Base-by-base conservation (phyloP, 108 stramenopile species). In the Cyclostephanos invisitatus region DNA sequence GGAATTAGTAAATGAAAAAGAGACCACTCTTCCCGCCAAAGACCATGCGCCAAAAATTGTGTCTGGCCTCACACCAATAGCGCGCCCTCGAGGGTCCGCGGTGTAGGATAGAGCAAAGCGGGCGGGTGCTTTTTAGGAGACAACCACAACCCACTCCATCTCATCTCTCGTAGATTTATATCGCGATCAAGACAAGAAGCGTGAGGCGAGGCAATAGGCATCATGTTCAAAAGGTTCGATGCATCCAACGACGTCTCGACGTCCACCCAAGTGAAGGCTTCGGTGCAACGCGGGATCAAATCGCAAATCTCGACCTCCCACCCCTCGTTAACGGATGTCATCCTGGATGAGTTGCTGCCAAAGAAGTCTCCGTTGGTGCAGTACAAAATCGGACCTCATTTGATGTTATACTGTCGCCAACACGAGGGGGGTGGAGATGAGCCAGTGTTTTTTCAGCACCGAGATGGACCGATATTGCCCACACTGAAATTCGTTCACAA, bases 391-490 rank as follows among this genome's bases (percentile, higher is more conserved):
- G 88, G 89, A 7, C 83, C 87, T 27, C 88, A 92, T 77, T 37
- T 94, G 63, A 90, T 91, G 88, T 62, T 94, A 1, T 94, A 91
- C 73, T 93, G 90, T 67, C 74, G 79, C 48, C 81, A 78, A 36
- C 56, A 77, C 10, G 86, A 56, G 36, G 28, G 63, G 27, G 77
- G 72, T 4, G 84, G 62, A 56, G 74, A 93, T 36, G 91, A 92
- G 61, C 93, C 96, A 7, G 57, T 96, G 22, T 93, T 97, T 69
- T 97, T 96, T 68, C 91, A 96, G 66, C 86, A 96, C 29, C 84
- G 97, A 21, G 96, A 97, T 85, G 96, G 98, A 6, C 98, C 95
- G 11, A 95, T 94, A 44, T 84, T 93, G 53, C 98, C 98, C 12
- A 91, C 96, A 9, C 78, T 98, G n/a, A 80, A 85, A 67, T 74